A percentile compares a stretch with the other conserved stretches of the same genome.
Evolutionary conservation across 805 yeast species (phyloP).

Genomic region (Priceomyces haplophilus): DNA sequence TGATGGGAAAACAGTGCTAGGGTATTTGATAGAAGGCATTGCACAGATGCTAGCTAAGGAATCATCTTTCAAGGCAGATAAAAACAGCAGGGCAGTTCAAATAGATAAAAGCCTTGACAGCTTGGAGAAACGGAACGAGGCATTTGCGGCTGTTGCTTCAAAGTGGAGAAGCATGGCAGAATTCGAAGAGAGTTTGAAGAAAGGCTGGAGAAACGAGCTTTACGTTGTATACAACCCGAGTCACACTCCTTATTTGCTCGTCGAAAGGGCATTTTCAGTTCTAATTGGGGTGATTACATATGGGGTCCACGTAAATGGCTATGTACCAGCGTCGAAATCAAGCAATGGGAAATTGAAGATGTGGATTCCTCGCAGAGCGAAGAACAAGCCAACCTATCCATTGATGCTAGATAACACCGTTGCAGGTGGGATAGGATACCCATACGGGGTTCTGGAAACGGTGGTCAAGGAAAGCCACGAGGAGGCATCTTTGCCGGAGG

Average conservation of each 20-base stretch:
- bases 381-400: constrained; percentile 82
- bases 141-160: constrained; percentile 43
- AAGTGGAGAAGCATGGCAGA: constrained; percentile 32
- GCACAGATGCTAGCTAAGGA: constrained; percentile 20
- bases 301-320: constrained; percentile 88
- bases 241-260: constrained; percentile 54
- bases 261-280: constrained; percentile 82
- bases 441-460: constrained; percentile 72
- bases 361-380: constrained; percentile 86
- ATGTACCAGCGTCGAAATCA: constrained; percentile 44
- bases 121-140: constrained; percentile 38
- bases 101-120: constrained; percentile 29
- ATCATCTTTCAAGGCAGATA: constrained; percentile 20
- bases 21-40: constrained; percentile 25
- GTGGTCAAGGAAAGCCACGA: constrained; percentile 82
- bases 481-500: constrained; percentile 75
- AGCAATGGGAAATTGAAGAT: constrained; percentile 44
- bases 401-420: constrained; percentile 89
- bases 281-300: constrained; percentile 83
- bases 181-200: constrained; percentile 29
- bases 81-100: constrained; percentile 20
- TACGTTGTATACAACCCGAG: constrained; percentile 66
- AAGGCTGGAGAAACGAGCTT: constrained; percentile 85
- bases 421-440: constrained; percentile 92
- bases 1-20: constrained; percentile 24